phyloP scores from a whole-genome alignment of 164 flowering plant species.

The Annona squamosa region DNA sequence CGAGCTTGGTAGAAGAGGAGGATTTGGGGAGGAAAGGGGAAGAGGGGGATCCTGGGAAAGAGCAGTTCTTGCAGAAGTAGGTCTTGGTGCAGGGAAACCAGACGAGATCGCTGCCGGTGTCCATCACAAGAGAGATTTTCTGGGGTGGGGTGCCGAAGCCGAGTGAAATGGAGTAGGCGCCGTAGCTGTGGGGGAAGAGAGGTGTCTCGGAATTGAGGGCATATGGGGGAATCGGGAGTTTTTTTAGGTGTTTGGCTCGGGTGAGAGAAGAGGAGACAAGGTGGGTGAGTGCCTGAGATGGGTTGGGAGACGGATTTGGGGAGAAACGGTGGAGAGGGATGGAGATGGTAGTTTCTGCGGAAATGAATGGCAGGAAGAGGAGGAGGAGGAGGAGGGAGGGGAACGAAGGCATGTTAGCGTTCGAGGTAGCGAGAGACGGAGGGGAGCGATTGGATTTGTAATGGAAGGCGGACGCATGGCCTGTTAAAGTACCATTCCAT shows the following conservation, averaged over 20 bases:
- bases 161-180: conserved; percentile 53
- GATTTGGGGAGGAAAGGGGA: conserved; percentile 39
- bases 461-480: too few species aligned
- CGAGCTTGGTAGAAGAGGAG: conserved; percentile 38
- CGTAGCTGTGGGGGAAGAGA: conserved; percentile 42
- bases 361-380: conserved; percentile 9
- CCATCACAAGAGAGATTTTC: conserved; percentile 38
- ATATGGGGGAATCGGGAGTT: conserved; percentile 13
- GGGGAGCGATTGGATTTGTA: neutral
- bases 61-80: conserved; percentile 44
- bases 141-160: conserved; percentile 63
- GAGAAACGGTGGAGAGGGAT: conserved; percentile 23
- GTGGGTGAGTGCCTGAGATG: conserved; percentile 23
- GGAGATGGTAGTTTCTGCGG: conserved; percentile 16
- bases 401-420: conserved; percentile 16
- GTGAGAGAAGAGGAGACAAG: conserved; percentile 33
- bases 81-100: conserved; percentile 61
- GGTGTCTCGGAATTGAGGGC: conserved; percentile 19
- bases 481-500: too few species aligned
- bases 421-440: neutral
- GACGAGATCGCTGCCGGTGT: conserved; percentile 50
- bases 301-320: conserved; percentile 21
- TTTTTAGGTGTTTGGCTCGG: conserved; percentile 50
- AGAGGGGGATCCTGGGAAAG: conserved; percentile 12
- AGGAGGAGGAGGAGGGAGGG: conserved; percentile 12